Evolutionary conservation across 2,329 filamentous ascomycete genomes (phyloP), one percentile per base, ranked within the genome.

Genomic region (Cercospora sesami): DNA sequence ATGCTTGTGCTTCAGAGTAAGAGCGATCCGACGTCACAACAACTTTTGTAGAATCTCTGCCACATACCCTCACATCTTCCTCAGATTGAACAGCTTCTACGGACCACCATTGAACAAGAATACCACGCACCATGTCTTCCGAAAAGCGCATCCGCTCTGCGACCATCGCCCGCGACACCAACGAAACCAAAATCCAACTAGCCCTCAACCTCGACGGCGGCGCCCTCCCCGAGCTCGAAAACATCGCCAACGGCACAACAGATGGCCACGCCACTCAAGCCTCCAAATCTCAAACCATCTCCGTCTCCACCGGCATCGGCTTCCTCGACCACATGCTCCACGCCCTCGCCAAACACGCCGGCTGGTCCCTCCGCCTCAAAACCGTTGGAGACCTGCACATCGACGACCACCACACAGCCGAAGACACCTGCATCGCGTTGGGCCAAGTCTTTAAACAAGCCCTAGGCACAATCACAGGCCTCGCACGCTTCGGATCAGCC

Each of bases 291-390:
- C 95, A 98, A 81, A 89, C 88, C 69, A 97, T 98, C 78, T 88
- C 88, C 77, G 86, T 98, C 73, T 90, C 92, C 85, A 97, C 94
- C 0, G 95, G 95, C 72, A 96, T 99, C 80, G 95, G 95, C 68
- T 99, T 99, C 82, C 86, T 99, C 66, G 95, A 99, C 83, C 95
- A 99, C 84, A 98, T 99, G 94, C 86, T 98, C 61, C 95, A 99
- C 81, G 95, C 95, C 5, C 86, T 98, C 65, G 92, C 95, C 61
- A 98, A 99, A 82, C 95, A 99, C 82, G 89, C 91, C 5, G 94
- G 95, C 71, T 98, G 94, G 95, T 95, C 91, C 83, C 82, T 99
- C 74, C 89, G 89, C 33, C 84, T 99, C 66, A 85, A 88, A 72
- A 96, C 93, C 81, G 87, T 90, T 79, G 95, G 95, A 64, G 95